A percentile compares a stretch with the other conserved stretches of the same genome.
Evolutionary conservation across 768 basidiomycete species (phyloP).

Genomic region (Pleurotus citrinopileatus): DNA sequence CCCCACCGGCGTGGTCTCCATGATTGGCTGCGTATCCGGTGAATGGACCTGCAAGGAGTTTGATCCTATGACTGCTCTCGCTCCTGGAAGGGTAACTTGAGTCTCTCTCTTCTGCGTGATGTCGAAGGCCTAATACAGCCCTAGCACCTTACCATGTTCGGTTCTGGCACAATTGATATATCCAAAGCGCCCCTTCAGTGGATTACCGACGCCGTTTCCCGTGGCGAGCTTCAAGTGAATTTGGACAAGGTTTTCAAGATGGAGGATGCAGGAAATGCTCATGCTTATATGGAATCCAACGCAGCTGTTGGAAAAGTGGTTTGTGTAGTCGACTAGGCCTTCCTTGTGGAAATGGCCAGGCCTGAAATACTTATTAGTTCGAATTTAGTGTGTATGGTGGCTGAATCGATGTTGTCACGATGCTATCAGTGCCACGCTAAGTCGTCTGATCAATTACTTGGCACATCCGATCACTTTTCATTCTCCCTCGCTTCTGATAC

Average conservation of each 20-base stretch:
- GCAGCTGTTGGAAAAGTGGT: conserved; percentile 22
- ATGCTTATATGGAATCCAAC: conserved; percentile 22
- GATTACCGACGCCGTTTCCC: conserved; percentile 19
- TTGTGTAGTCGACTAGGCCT: conserved; percentile 20
- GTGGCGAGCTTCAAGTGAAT: conserved; percentile 16
- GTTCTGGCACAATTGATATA: conserved; percentile 16
- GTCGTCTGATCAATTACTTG: too few relatives aligned
- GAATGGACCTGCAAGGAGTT: conserved; percentile 22
- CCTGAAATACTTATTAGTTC: too few relatives aligned
- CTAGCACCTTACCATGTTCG: conserved; percentile 21
- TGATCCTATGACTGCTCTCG: conserved; percentile 16
- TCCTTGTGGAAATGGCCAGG: too few relatives aligned
- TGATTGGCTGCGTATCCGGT: conserved; percentile 18
- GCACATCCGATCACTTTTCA: too few relatives aligned
- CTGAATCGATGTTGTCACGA: too few relatives aligned
- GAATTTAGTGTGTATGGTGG: too few relatives aligned
- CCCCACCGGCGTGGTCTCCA: conserved; percentile 16
- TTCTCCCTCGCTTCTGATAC: too few relatives aligned
- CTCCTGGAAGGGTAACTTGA: conserved; percentile 19
- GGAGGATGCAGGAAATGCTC: conserved; percentile 17
- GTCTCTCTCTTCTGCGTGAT: not conserved
- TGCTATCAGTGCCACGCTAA: too few relatives aligned
- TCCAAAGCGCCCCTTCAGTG: conserved; percentile 19
- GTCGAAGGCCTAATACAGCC: not conserved
- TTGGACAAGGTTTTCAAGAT: conserved; percentile 23